A percentile compares a stretch with the other conserved stretches of the same genome.
Evolutionary conservation across 805 yeast species (phyloP).

Genomic region (Metschnikowia bowlesiae): DNA sequence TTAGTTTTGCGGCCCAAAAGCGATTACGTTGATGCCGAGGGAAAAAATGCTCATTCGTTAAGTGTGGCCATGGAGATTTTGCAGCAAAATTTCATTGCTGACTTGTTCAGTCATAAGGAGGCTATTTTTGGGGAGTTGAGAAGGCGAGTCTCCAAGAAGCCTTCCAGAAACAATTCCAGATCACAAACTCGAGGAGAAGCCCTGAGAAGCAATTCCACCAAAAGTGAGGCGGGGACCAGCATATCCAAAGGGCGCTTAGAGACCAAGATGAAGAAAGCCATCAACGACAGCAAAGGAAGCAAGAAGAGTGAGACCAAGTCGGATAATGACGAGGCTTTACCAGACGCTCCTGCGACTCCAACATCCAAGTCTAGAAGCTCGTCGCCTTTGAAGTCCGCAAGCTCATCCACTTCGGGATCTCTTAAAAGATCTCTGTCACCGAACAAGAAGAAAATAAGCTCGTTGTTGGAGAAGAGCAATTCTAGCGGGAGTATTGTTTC

Average conservation of each 20-base stretch:
- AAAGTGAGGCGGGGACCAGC: neutral
- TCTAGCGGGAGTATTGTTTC: constrained; percentile 17
- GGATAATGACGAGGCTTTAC: neutral
- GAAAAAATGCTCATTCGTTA: constrained; percentile 13
- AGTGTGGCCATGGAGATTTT: constrained; percentile 18
- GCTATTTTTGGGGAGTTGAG: constrained; percentile 61
- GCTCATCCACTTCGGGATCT: constrained; percentile 8
- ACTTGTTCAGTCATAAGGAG: constrained; percentile 56
- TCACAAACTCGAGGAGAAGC: neutral
- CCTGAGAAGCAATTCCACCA: constrained; percentile 5
- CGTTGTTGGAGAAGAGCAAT: constrained; percentile 1
- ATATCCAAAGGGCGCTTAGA: constrained; percentile 9
- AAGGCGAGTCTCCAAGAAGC: constrained; percentile 29
- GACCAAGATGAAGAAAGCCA: constrained; percentile 10
- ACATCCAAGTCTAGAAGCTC: constrained; percentile 10
- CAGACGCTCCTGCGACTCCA: constrained; percentile 21
- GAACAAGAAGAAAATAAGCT: constrained; percentile 28
- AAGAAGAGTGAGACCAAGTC: neutral
- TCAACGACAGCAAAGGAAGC: constrained; percentile 1
- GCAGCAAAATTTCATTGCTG: constrained; percentile 54
- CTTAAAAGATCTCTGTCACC: constrained; percentile 38
- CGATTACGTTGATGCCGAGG: constrained; percentile 14
- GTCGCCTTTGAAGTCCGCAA: constrained; percentile 12
- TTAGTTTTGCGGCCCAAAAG: constrained; percentile 53
- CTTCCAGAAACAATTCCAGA: constrained; percentile 10